Base-by-base conservation (phyloP, 805 yeast species). In the Candida tammaniensis region DNA sequence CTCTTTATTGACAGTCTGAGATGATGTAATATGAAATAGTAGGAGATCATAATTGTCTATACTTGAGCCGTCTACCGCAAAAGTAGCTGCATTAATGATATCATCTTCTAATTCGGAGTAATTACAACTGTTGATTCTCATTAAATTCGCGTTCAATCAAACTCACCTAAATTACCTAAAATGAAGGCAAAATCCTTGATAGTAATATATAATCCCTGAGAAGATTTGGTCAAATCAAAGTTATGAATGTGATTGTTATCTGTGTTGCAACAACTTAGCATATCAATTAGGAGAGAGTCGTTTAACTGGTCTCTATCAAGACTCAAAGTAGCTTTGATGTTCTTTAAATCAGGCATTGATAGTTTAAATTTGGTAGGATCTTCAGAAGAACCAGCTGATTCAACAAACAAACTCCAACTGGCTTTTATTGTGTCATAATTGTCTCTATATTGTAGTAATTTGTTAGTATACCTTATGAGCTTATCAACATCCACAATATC, bases 151-250 rank as follows among this genome's bases (percentile, higher is more conserved):
- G 15, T 17, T 31, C 32, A 52, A 31, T 59, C 66, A 7, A 55
- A 49, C 36, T 66, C 70, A 5, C 71, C 72, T 9, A 67, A 38
- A 16, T 51, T 53, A 1, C 72, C 72, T 24, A 67, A 36, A 6
- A 67, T 60, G 36, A 61, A 68, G 1, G 68, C 72, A 49, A 67
- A 67, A 36, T 63, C 72, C 39, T 63, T 64, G 35, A 67, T 54
- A 4, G 46, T 37, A 7, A 67, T 54, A 25, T 46, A 48, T 8
- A 61, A 39, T 1, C 64, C 67, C 8, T 36, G 35, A 28, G 52
- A 49, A 8, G 48, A 37, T 28, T 45, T 49, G 6, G 48, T 44
- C 16, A 55, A 49, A 33, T 55, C 56, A 37, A 55, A 67, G 39
- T 56, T 62, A 15, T 53, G 39, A 4, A 56, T 22, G 5, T 49